Base-by-base conservation (phyloP, 768 basidiomycete genomes). In the Rhodotorula babjevae region DNA sequence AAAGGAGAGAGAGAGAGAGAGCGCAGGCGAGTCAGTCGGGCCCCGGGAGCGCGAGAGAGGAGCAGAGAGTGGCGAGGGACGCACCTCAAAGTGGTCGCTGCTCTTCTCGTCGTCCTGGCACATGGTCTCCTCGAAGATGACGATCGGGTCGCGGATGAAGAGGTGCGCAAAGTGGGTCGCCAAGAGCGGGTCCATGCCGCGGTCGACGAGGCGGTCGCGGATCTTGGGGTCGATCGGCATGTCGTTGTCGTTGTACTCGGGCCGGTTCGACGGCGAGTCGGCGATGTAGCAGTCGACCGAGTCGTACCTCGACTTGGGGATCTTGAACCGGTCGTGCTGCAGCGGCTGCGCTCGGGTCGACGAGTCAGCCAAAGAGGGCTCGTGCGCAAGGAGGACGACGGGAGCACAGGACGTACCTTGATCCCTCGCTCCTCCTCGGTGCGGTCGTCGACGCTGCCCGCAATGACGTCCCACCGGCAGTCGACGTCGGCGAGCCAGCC, bases 381-480 rank as follows among this genome's bases (percentile, higher is more conserved):
- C 29, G n/a, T n/a, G n/a, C n/a, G n/a, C n/a, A n/a, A n/a, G n/a
- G 36, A 33, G 29, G 31, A 23, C 21, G 9, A n/a, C 44, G n/a
- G 9, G 12, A 19, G 52, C 25, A 49, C 2, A 2, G 8, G 12
- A 61, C 46, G 59, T 67, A 90, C 92, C 86, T 89, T 90, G 71
- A 89, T 74, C 11, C 94, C 94, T 68, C 95, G 87, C 81, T 99
- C 96, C 80, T 97, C 95, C 73, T 89, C 87, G 23, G 93, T 98
- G 63, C 96, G 87, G 82, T 98, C 95, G 78, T 99, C 96, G 0
- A 99, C 95, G 78, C 92, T 92, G n/a, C 91, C 96, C 18, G 96
- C 90, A 74, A 99, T 96, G 18, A 99, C 96, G 78, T 97, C 92
- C 96, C 96, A 99, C 56, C 96, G 87, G 78, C 92, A 96, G 82